Percentiles rank a stretch among this genome's conserved stretches.
Evolutionary conservation across 345 rosid species (phyloP).

Genomic region (Pseudoturritis turrita): DNA sequence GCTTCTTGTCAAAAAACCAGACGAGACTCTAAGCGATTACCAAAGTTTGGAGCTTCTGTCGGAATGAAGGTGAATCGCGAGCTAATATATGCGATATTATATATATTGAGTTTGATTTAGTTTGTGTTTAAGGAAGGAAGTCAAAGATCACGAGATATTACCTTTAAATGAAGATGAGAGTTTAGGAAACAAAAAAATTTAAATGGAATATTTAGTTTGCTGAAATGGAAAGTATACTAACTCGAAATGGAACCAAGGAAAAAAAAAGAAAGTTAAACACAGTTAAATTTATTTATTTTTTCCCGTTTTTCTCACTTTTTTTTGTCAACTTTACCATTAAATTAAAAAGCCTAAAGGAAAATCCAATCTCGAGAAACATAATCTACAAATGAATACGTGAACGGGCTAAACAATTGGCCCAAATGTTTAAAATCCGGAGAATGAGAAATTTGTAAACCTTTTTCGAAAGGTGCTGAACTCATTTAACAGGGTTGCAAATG

Average conservation of each 20-base stretch:
- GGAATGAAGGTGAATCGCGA: background rate
- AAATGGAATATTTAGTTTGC: conserved; percentile 20
- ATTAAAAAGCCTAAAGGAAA: no score
- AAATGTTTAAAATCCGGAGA: no score
- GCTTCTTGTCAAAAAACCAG: no score
- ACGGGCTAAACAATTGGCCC: no score
- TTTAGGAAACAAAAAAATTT: conserved; percentile 13
- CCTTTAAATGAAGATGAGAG: conserved; percentile 1
- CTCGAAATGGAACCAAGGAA: background rate
- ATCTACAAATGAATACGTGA: no score
- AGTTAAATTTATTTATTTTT: background rate
- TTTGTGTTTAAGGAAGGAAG: conserved; percentile 13
- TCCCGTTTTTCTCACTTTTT: no score
- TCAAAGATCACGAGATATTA: conserved; percentile 23
- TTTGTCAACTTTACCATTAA: no score
- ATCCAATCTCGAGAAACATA: no score
- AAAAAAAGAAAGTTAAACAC: background rate
- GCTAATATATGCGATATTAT: conserved; percentile 8
- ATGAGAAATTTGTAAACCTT: no score
- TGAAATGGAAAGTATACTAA: conserved; percentile 24
- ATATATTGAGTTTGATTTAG: conserved; percentile 19
- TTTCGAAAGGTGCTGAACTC: no score
- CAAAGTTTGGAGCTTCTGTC: conserved; percentile 2
- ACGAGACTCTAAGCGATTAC: background rate
- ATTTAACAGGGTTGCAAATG: no score